phyloP scores from a whole-genome alignment of 73 alveolate genomes.

The Tetrahymena malaccensis region DNA sequence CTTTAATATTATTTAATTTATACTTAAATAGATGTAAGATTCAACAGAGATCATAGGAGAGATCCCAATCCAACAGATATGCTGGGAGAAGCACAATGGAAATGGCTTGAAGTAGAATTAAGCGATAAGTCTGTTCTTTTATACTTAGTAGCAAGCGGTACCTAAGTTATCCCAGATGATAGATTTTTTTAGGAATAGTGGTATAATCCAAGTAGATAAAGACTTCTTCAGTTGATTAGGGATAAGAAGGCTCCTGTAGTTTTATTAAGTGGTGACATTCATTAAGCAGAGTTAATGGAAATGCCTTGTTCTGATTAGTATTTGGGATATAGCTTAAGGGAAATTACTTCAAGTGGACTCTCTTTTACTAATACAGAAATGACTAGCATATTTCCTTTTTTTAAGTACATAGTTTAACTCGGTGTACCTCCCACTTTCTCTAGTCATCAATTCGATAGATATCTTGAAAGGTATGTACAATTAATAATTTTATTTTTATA shows the following conservation, averaged over 20 bases:
- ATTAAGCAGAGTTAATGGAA: conserved; percentile 42
- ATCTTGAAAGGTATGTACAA: not conserved
- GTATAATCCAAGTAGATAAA: conserved; percentile 41
- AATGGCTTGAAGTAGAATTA: conserved; percentile 47
- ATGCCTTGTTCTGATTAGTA: conserved; percentile 10
- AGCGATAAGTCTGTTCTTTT: conserved; percentile 2
- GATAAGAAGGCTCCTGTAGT: conserved; percentile 29
- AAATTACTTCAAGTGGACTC: conserved; percentile 69
- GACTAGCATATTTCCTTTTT: not conserved
- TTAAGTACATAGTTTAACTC: not conserved
- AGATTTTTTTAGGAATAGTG: conserved; percentile 44
- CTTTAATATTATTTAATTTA: too few species aligned
- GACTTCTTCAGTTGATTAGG: not conserved
- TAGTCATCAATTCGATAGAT: not conserved
- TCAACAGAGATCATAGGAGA: conserved; percentile 38
- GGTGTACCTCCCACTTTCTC: not conserved
- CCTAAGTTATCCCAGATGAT: conserved; percentile 48
- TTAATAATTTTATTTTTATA: too few species aligned
- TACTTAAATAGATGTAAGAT: conserved; percentile 43
- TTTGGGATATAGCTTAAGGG: conserved; percentile 45
- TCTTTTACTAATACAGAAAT: conserved; percentile 42
- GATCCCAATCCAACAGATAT: conserved; percentile 38
- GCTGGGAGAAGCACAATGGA: conserved; percentile 43
- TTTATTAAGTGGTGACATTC: conserved; percentile 62
- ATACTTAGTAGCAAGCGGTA: conserved; percentile 43